Conservation (phyloP, 2,329 filamentous ascomycete genomes). For the Xylariaceae sp. region DNA sequence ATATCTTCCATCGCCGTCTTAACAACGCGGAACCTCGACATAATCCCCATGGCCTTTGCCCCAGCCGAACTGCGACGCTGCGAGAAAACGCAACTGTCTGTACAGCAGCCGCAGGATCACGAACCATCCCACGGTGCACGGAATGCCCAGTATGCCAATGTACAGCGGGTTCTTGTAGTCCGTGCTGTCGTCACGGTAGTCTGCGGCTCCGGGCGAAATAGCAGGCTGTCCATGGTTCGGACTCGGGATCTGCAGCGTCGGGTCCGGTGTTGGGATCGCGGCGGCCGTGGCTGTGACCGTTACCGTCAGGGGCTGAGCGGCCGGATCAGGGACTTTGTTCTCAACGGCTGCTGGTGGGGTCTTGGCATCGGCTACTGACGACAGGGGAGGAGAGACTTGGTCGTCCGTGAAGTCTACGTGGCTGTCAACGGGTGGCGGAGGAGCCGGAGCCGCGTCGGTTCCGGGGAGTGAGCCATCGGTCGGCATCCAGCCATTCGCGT, state of each 20-base stretch:
- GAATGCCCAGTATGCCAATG: not conserved
- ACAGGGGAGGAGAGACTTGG: no score
- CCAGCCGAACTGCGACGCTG: conserved; percentile 2
- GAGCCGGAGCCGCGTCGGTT: not conserved
- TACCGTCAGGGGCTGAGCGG: not conserved
- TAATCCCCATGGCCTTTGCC: no score
- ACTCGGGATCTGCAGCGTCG: no score
- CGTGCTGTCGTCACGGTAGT: not conserved
- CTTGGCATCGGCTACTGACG: no score
- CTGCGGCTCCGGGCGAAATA: not conserved
- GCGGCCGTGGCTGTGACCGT: not conserved
- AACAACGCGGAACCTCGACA: no score
- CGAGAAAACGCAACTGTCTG: not conserved
- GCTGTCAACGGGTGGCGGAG: no score
- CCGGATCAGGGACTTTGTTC: no score
- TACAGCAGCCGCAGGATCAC: conserved; percentile 3
- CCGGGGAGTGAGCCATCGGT: not conserved
- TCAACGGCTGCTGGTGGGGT: no score
- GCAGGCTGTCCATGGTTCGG: not conserved
- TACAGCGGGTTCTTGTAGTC: conserved; percentile 1
- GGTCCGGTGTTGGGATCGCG: not conserved
- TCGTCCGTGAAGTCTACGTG: no score
- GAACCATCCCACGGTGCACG: conserved; percentile 3
- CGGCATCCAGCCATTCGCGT: conserved; percentile 2
- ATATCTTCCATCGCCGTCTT: no score